Conservation (phyloP, 495 filamentous ascomycete species). For the Podospora sp. region DNA sequence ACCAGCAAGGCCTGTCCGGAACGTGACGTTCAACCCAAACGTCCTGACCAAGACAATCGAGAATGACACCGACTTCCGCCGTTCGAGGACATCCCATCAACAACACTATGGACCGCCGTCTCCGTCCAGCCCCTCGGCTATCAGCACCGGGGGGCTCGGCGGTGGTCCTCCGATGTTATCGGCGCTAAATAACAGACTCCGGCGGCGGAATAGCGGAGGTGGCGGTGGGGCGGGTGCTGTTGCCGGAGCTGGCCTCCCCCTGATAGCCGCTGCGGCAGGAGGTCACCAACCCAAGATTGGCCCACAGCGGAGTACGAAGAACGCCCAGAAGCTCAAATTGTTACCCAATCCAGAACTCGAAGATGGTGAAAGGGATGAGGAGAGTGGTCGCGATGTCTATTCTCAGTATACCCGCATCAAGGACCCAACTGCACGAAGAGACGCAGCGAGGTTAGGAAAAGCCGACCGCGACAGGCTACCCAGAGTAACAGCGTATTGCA, state of each 20-base stretch:
- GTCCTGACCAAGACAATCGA: slow-evolving; percentile 54
- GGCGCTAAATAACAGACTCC: slow-evolving; percentile 81
- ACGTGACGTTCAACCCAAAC: slow-evolving; percentile 54
- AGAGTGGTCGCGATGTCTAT: slow-evolving; percentile 93
- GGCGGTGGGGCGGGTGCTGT: slow-evolving; percentile 39
- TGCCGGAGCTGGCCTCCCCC: slow-evolving; percentile 45
- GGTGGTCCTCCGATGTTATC: slow-evolving; percentile 71
- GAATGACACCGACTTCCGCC: slow-evolving; percentile 38
- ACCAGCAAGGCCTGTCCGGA: slow-evolving; percentile 42
- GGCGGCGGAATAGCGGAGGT: slow-evolving; percentile 74
- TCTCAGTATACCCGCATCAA: slow-evolving; percentile 92
- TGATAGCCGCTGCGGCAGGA: slow-evolving; percentile 48
- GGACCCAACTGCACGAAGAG: slow-evolving; percentile 88
- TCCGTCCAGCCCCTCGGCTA: slow-evolving; percentile 28
- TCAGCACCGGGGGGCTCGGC: slow-evolving; percentile 34
- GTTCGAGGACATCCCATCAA: slow-evolving; percentile 15
- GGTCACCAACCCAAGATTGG: slow-evolving; percentile 74
- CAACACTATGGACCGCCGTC: slow-evolving; percentile 17
- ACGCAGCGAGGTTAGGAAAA: slow-evolving; percentile 91
- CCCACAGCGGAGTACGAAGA: slow-evolving; percentile 92
- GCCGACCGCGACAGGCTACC: slow-evolving; percentile 86
- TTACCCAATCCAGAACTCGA: slow-evolving; percentile 85
- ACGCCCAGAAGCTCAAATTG: slow-evolving; percentile 92
- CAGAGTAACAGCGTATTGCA: slow-evolving; percentile 94
- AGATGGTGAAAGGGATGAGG: slow-evolving; percentile 76